Base-by-base conservation (phyloP, 2,329 filamentous ascomycete species). In the Fusarium napiforme region DNA sequence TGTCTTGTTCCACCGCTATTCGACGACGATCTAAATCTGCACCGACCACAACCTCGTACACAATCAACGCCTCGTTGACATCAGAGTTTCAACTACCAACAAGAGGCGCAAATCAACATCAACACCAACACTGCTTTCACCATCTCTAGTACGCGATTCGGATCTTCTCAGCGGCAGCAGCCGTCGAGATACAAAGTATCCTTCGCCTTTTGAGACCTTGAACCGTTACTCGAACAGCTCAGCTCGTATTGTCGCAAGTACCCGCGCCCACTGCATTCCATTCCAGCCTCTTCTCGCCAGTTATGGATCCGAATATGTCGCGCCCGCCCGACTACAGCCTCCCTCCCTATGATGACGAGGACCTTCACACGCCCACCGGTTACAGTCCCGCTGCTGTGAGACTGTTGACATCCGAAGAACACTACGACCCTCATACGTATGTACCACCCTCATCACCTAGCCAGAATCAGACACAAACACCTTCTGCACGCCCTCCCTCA, bases 401-500 rank as follows among this genome's bases (percentile, higher is more conserved):
- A 76, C 83, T 92, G 76, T 83, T 92, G 82, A 91, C 89, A 59
- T 91, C 89, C 80, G 90, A 91, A 77, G 89, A 90, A 52, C 82
- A 86, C n/a, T 74, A 79, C 76, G 83, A 82, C 82, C 85, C 71
- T 63, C 82, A 84, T 79, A 84, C 87, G 89, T 91, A 91, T 84
- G 89, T 91, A 83, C 78, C 79, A 73, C 53, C 65, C 37, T 60
- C 59, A 53, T 68, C 64, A 45, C 69, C 67, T 45, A 69, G 57
- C 50, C 64, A 71, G 52, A 64, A 58, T 60, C 57, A 64, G 8
- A 49, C 64, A 66, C 64, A 67, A 21, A 67, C 52, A 7, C 42
- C 50, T 50, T 30, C 64, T 52, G 37, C 52, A 59, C 40, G n/a
- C 46, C 59, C 67, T 49, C 16, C 32, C 15, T 61, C 64, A 60